Evolutionary conservation across 805 yeast species (phyloP), one percentile per base, ranked within the genome.

Genomic region (Candida alai): DNA sequence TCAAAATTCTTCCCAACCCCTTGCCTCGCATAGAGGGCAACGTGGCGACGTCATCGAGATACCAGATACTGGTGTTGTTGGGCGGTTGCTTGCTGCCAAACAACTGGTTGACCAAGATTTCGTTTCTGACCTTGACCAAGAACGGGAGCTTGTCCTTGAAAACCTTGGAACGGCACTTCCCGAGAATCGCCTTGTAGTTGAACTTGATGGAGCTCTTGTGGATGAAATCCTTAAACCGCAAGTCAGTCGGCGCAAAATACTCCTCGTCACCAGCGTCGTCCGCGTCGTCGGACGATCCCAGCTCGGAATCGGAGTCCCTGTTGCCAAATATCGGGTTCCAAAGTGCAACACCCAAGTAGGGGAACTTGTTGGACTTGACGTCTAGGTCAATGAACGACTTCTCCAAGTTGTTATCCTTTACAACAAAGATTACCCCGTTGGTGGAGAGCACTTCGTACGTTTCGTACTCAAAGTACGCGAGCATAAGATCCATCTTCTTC

Each of bases 31-130:
- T 77, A 25, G 65, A 52, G 6, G 80, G 78, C 28, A 73, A 58
- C 16, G 78, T 74, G 26, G 81, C 81, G 34, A 77, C 62, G 49
- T 77, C 81, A 29, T 72, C 65, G 41, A 77, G 60, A 49, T 77
- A 77, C 81, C 82, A 77, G 31, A 39, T 39, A 22, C 36, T 23
- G 34, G 74, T 54, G 28, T 36, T 35, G n/a, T 18, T 19, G 27
- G 60, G 50, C 28, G 54, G 54, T 32, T 54, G 56, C 32, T 63
- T 59, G 19, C 39, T 36, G 18, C 54, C 56, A 25, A 50, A 43
- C 32, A 56, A 52, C 42, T 60, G 47, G 4, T 63, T 62, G 16
- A 67, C 65, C 33, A 77, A 52, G 11, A 70, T 70, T 13, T 63
- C 62, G 29, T 58, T 51, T 41, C 75, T 64, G 34, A 65, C 68